These are phyloP conservation scores for Cyberlindnera petersonii DNA, from an alignment of 805 yeast species.

Conservation along the genomic window DNA sequence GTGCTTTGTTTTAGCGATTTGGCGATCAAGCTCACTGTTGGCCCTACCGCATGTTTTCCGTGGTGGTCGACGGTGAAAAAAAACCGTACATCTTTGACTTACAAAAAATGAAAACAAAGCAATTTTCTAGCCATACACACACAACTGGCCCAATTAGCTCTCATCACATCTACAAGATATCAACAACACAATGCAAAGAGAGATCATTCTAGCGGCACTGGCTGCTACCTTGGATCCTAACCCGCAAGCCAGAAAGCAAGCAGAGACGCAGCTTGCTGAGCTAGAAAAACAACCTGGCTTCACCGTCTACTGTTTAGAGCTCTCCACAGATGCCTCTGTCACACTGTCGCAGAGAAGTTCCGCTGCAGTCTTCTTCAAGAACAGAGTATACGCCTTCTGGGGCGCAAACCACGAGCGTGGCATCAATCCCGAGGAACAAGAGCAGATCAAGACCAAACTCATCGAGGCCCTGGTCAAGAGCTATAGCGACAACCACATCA, in stretches of 20 bases:
- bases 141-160: no score
- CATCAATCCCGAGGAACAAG: slow-evolving; percentile 46
- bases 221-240: slow-evolving; percentile 54
- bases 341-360: slow-evolving; percentile 48
- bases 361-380: slow-evolving; percentile 67
- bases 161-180: no score
- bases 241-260: slow-evolving; percentile 44
- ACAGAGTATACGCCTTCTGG: slow-evolving; percentile 57
- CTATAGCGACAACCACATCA: slow-evolving; percentile 38
- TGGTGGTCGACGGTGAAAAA: no score
- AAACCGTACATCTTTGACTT: no score
- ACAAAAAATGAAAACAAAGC: no score
- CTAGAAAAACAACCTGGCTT: slow-evolving; percentile 57
- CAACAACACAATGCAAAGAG: slow-evolving; percentile 41
- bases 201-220: slow-evolving; percentile 45
- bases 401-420: slow-evolving; percentile 29
- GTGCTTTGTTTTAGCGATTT: no score
- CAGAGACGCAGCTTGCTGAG: slow-evolving; percentile 47
- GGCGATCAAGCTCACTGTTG: no score
- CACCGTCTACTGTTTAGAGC: slow-evolving; percentile 48
- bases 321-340: slow-evolving; percentile 42
- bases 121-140: no score
- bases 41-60: no score
- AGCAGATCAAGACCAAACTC: slow-evolving; percentile 50
- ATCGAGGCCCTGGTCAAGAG: slow-evolving; percentile 46